A percentile compares a stretch with the other conserved stretches of the same genome.
Conservation (phyloP, 2,329 filamentous ascomycete genomes). For the Monosporascus sp. region DNA sequence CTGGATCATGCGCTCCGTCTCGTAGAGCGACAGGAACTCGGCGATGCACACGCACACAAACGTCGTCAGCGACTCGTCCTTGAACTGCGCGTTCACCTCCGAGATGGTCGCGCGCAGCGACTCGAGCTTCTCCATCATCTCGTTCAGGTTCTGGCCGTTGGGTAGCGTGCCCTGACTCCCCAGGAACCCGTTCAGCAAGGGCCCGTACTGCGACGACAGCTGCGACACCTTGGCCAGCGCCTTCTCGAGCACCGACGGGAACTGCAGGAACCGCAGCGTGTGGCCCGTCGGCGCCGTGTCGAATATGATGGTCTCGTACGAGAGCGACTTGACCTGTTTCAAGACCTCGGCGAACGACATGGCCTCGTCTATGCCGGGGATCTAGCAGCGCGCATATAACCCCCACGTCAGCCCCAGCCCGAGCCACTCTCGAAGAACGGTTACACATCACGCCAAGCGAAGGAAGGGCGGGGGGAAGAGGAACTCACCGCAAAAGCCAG, state of each 20-base stretch:
- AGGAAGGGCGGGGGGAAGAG: conserved; percentile 1
- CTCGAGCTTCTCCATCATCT: conserved; percentile 93
- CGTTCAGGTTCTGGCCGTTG: conserved; percentile 86
- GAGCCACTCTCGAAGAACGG: too few relatives aligned
- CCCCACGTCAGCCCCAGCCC: too few relatives aligned
- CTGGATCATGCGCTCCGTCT: conserved; percentile 99
- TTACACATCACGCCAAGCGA: neutral
- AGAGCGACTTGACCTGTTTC: conserved; percentile 98
- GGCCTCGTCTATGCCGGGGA: conserved; percentile 96
- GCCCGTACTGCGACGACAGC: conserved; percentile 89
- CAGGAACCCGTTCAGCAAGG: conserved; percentile 89
- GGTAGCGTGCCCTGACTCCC: conserved; percentile 71
- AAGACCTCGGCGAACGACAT: conserved; percentile 99
- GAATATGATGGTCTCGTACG: conserved; percentile 98
- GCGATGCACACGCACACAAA: conserved; percentile 99
- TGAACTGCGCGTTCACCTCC: conserved; percentile 97
- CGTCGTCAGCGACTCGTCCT: conserved; percentile 89
- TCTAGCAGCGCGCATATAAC: conserved; percentile 46
- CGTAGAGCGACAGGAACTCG: conserved; percentile 93
- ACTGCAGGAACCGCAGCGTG: conserved; percentile 96
- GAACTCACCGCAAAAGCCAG: conserved; percentile 80
- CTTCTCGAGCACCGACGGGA: conserved; percentile 96
- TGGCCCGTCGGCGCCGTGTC: conserved; percentile 97
- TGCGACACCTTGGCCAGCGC: conserved; percentile 95
- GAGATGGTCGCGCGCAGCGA: conserved; percentile 85